Base-by-base conservation (phyloP, 2,329 filamentous ascomycete genomes). In the Metarhizium sp. region DNA sequence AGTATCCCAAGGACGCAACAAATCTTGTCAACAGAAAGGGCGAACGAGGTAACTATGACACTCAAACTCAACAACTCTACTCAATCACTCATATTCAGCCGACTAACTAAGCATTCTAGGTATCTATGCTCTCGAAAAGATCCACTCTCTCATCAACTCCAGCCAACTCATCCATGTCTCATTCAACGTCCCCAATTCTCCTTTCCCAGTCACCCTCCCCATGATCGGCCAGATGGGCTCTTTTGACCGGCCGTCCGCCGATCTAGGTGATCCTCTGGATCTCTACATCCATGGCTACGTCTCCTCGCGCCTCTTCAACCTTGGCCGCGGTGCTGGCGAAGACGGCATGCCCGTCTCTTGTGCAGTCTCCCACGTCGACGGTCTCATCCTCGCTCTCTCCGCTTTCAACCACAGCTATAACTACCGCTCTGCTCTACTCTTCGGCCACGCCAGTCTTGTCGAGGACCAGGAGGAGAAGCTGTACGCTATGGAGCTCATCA, bases 281-380 rank as follows among this genome's bases (percentile, higher is more conserved):
- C 78, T 87, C 59, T 95, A 95, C 68, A 78, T 95, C 7, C 90
- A 95, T 70, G 90, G 90, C 65, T 95, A 92, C 69, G 85, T 92
- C 62, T 88, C 84, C 57, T 84, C 85, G 1, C 86, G 90, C 7
- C 76, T 96, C 38, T 87, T 92, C 77, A 86, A 85, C 59, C 69
- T 87, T 7, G 76, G 82, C 14, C 62, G 70, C 47, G 58, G 54
- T 2, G 54, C 55, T 13, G 55, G 49, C 1, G 51, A 51, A 2
- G 63, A 75, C 29, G 85, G 86, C 10, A 70, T 95, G 20, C 87
- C 90, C 1, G 73, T 95, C 46, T 87, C 82, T 64, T 76, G 94
- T 38, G 79, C 86, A 25, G 87, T 87, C 1, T 88, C 84, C 49
- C 84, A 87, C 66, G 72, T 95, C 43, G 89, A 95, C 71, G 90